Base-by-base conservation (phyloP, 176 grass and related monocot genomes). In the Ensete ventricosum region DNA sequence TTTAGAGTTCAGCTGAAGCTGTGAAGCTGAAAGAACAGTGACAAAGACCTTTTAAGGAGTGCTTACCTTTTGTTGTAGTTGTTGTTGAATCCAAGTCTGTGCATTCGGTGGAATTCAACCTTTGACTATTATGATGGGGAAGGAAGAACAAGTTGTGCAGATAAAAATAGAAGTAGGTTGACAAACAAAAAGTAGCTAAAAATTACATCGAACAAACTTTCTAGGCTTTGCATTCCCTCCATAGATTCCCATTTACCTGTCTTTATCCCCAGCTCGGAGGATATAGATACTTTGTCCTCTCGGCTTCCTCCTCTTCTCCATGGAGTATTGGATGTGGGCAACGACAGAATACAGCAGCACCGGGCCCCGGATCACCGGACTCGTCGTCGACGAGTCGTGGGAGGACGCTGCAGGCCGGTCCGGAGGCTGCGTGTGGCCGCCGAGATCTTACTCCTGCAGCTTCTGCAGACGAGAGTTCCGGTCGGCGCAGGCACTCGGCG, bases 401-500 rank as follows among this genome's bases (percentile, higher is more conserved):
- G 87, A 97, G 82, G 93, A 97, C 8, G 77, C 85, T 2, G 87
- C 82, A n/a, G 82, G 76, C 2, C 81, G 86, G 77, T 82, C 78
- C 62, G 78, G 79, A 7, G 76, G 81, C 68, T 81, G 86, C 78
- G 79, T 90, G 53, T 96, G 93, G 93, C 93, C 93, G 57, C 93
- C 93, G 54, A 82, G 93, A 49, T 97, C 80, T 62, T 97, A 97
- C 81, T 73, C 82, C 1, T 97, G 90, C 81, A 88, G 73, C 77
- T 97, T 97, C 80, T 97, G 93, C 81, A 58, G 60, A 12, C 82
- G 93, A 79, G 90, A 93, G 78, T 97, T 97, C 78, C 81, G 93
- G 14, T 97, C 93, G 1, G 93, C 90, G 17, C 93, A 97, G 76
- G 93, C 93, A 4, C 89, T 97, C 2, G 93, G 93, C n/a, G 90